Base-by-base conservation (phyloP, 176 grass and related monocot genomes). In the Olyra latifolia region DNA sequence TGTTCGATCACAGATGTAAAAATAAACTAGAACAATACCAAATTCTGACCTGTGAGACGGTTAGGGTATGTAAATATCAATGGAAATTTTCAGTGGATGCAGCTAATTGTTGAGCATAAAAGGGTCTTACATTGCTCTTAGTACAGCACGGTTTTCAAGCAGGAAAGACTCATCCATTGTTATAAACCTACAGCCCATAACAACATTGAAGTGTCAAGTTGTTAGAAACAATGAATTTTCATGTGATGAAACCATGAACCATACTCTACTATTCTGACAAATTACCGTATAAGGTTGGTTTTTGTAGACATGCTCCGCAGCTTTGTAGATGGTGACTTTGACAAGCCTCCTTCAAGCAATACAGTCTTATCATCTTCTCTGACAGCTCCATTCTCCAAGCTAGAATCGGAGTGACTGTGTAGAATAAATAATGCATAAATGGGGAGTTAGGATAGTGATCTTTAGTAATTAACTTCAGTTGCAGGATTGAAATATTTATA, bases 1-100 rank as follows among this genome's bases (percentile, higher is more conserved):
- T 87, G 90, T 97, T 28, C 88, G 88, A 17, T 93, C 93, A 62
- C 90, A 97, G 20, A 89, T 66, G 49, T 97, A 97, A 74, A 93
- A 93, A 81, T 93, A 97, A 46, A 91, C 90, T 56, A 93, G 48
- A 60, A 85, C 57, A 44, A 88, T 40, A 50, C 93, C 93, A 54
- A 97, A 82, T 74, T 97, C 93, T 42, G 90, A 67, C 80, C 93
- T 97, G 80, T 15, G 64, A 23, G 27, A 78, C 35, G 63, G 14
- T 81, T 69, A 71, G 41, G 10, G 6, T 25, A 20, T 64, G n/a
- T 74, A 54, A 53, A 39, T 44, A 43, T 44, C 16, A 27, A 56
- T 15, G 24, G 49, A 74, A 8, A 10, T 74, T 76, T 25, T 71
- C 0, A 52, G 10, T 38, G 40, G 56, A 71, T 46, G 16, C 30